Evolutionary conservation across 768 basidiomycete species (phyloP), one percentile per base, ranked within the genome.

Genomic region (Boletus vermiculosoides): DNA sequence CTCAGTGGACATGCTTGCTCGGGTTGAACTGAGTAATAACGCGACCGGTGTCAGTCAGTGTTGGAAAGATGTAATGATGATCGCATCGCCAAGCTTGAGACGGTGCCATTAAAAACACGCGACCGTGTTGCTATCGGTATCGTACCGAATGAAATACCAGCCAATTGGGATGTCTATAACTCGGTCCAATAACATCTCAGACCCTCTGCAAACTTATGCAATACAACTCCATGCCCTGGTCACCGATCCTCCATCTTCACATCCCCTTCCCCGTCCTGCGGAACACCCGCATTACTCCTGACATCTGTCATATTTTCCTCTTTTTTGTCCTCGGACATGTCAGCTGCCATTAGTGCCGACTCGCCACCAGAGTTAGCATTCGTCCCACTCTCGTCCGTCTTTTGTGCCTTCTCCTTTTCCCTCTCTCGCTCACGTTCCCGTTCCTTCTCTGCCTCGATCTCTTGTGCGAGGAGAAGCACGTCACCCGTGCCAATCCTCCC

Each of bases 401-500:
- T 68, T 50, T 69, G 69, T 6, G 55, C 54, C 37, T 55, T 68
- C 44, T 73, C 73, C 67, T 54, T 67, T 34, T 73, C 73, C 67
- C 45, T 61, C 68, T 73, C 73, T 47, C 68, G 63, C 60, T 77
- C 78, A 22, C 72, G 66, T 60, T 79, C 73, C 8, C 68, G 66
- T 44, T 76, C 72, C 50, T 66, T 72, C 30, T 76, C 73, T 23
- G 64, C 56, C 9, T 76, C 74, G n/a, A 77, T 73, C 58, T 71
- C 69, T 23, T 69, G 63, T 16, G 67, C 60, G 22, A 80, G 78
- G 18, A 77, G 62, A 48, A 80, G 79, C 58, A 94, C 75, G 58
- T 93, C 90, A 9, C 89, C 90, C 7, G 84, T 84, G 18, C 88
- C 90, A 58, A 92, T 92, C 74, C 84, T 87, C n/a, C 85, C 81